Base-by-base conservation (phyloP, 352 stramenopile genomes). In the Phytophthora podocarpi region DNA sequence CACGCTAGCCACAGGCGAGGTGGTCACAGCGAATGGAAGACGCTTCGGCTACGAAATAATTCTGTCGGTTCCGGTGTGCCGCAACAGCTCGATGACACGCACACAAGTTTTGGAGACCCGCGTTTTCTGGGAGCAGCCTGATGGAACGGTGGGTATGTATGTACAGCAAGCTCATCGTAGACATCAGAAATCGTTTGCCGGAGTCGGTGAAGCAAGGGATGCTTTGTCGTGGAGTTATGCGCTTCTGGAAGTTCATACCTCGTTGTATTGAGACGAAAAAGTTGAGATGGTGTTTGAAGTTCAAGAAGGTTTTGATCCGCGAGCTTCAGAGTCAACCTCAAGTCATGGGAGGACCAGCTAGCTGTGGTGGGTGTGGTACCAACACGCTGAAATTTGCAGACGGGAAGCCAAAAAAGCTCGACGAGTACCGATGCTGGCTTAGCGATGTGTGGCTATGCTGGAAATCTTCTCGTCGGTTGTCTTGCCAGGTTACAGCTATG, bases 171-270 rank as follows among this genome's bases (percentile, higher is more conserved):
- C 37, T 70, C 24, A 53, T 70, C 15, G 54, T 67, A 7, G 59
- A 74, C 48, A 51, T 59, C 34, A 45, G 41, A 16, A 45, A 31
- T 31, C 65, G 23, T 6, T 35, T 70, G 4, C 49, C 65, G 0
- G 59, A 70, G 15, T 49, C 59, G 8, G 16, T 74, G 7, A 74
- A 66, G 45, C 40, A 56, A 15, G 48, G 37, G 7, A 67, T 74
- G 37, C 41, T 74, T 9, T 70, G 65, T 40, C 59, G 48, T 9
- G 48, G 27, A 12, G 47, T 74, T 2, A 43, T 67, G 42, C 49
- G 48, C 12, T 74, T 70, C 43, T 74, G 65, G 65, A 74, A 74
- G 39, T 74, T 67, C 32, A 60, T 74, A 12, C 65, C 65, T 7
- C 53, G 59, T n/a, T 64, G 47, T 18, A 57, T 74, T 20, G 59